Base-by-base conservation (phyloP, 495 filamentous ascomycete species). In the Neurospora tetraspora region DNA sequence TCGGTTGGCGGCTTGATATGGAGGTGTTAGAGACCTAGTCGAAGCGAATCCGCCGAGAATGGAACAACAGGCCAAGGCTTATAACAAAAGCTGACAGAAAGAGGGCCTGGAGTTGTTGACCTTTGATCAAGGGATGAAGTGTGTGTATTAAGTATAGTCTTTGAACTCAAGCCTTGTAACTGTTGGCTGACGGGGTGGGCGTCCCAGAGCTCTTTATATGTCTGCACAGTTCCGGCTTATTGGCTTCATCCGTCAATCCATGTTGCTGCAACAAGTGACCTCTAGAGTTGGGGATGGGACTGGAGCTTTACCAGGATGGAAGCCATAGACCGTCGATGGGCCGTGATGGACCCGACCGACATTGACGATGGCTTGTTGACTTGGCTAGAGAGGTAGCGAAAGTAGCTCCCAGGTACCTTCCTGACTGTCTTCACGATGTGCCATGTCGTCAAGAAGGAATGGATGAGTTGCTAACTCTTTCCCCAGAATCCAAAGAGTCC, bases 1-100 rank as follows among this genome's bases (percentile, higher is more conserved):
- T 65, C 39, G 70, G 39, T 23, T 71, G 38, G 39, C 38, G 69
- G 38, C 27, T 69, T 31, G 74, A 47, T 71, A 68, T 69, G 43
- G 23, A 76, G 72, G 70, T 65, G 27, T 34, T 27, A 59, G 20
- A 27, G 11, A 59, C 45, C 45, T 23, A 16, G 12, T 59, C 23
- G 20, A n/a, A n/a, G n/a, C 20, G 20, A 59, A 27, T 14, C 47
- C 47, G 47, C 47, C 47, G 47, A 27, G 47, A 27, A 61, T 31
- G 53, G 27, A 34, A 65, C 53, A 31, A 34, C 27, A 34, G 27
- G 31, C 53, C 53, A 65, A 65, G 53, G 27, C 27, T 65, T 59
- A 27, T 27, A 59, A 59, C 53, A 65, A 65, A 59, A 59, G 20
- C 20, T 65, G 12, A 18, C 53, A 65, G 53, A 65, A 61, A 18